Evolutionary conservation across 345 rosid species (phyloP), one percentile per base, ranked within the genome.

Genomic region (Aethionema arabicum): DNA sequence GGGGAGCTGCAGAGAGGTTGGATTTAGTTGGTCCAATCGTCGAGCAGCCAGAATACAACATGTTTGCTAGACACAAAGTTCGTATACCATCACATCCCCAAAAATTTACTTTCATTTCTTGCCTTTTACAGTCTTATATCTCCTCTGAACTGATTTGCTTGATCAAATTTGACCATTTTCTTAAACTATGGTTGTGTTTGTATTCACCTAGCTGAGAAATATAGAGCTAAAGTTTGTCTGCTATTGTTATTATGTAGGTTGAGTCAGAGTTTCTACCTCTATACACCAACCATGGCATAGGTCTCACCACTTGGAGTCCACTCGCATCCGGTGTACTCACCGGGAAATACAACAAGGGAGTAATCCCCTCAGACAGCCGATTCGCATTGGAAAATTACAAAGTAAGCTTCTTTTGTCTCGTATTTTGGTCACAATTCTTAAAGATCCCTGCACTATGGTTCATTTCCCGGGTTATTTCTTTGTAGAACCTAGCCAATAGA

Each of bases 261-360:
- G 99, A 93, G 80, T 72, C 95, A 7, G 99, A 93, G 78, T 93
- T 74, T 75, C 78, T 90, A 16, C 95, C 99, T 39, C 73, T 93
- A 32, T 93, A 85, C 77, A 74, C 56, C 63, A 93, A 85, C 66
- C 81, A 90, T 79, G 97, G 96, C 69, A 53, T 93, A 44, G 99
- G 99, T 66, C 90, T 93, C 27, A 85, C 99, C 13, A 93, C 97
- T 5, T 93, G 99, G 99, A 93, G 99, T 59, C 99, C 99, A 41
- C 96, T 93, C 45, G 90, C 99, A 35, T 90, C 97, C 3, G 97
- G 99, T 41, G 99, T 93, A 54, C 97, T 93, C 74, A 85, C 96
- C 66, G 99, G 99, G 59, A 93, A 93, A 55, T 90, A 93, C 78
- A 82, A 75, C 82, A 90, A 85, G 76, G 97, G 99, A 66, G 54